Conservation (phyloP, 1,284 basidiomycete genomes). For the Sphagnurus paluster region DNA sequence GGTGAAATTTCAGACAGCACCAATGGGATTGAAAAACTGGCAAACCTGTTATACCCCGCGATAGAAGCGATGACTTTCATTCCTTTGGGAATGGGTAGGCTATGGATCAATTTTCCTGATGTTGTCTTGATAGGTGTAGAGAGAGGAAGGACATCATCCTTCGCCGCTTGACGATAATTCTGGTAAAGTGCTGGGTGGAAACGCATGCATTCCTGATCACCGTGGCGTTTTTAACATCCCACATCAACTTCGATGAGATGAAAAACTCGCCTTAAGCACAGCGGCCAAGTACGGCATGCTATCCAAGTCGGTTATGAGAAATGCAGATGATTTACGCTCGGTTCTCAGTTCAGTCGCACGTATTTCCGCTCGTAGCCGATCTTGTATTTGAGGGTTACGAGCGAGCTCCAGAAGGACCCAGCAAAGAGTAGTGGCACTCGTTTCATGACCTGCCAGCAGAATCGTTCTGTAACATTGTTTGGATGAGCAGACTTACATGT, state of each 20-base stretch:
- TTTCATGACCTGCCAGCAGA: conserved; percentile 44
- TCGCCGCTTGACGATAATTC: conserved; percentile 39
- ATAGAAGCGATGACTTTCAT: conserved; percentile 37
- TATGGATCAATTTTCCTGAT: conserved; percentile 30
- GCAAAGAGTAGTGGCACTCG: conserved; percentile 40
- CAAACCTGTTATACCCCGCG: conserved; percentile 41
- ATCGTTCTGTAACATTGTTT: conserved; percentile 33
- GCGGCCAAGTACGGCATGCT: conserved; percentile 44
- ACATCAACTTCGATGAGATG: no score
- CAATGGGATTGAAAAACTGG: neutral
- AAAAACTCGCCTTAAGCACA: conserved; percentile 40
- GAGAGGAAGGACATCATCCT: conserved; percentile 39
- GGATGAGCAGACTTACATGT: neutral
- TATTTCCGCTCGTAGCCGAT: conserved; percentile 40
- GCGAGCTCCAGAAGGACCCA: conserved; percentile 45
- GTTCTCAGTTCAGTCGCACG: conserved; percentile 33
- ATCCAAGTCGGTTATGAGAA: conserved; percentile 42
- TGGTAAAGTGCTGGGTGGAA: conserved; percentile 45
- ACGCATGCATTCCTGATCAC: conserved; percentile 42
- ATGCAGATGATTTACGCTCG: conserved; percentile 36
- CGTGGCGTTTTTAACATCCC: no score
- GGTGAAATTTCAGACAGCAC: neutral
- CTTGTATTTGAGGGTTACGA: conserved; percentile 36
- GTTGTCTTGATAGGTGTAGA: conserved; percentile 34
- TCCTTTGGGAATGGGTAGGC: conserved; percentile 37